These are phyloP conservation scores for Talaromyces rugulosus DNA, from an alignment of 2,329 filamentous ascomycete species.

Conservation along the genomic window DNA sequence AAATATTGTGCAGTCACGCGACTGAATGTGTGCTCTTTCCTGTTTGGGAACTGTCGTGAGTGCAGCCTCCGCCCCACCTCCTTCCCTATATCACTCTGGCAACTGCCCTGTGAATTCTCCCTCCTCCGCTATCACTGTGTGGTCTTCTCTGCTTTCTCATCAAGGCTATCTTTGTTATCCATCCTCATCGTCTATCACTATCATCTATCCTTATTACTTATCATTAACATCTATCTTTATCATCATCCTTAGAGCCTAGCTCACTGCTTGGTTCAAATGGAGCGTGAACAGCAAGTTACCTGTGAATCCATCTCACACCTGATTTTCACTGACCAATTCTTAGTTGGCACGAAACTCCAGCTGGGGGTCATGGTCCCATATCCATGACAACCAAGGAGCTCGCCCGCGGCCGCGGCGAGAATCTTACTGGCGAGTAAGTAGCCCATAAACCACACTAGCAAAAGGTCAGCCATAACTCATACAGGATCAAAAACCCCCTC, in stretches of 20 bases:
- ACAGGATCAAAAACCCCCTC: slow-evolving; percentile 25
- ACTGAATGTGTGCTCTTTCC: background rate
- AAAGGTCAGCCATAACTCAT: background rate
- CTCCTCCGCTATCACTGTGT: background rate
- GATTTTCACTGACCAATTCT: background rate
- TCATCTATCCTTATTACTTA: background rate
- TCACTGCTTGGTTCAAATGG: background rate
- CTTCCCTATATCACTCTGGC: background rate
- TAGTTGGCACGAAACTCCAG: background rate
- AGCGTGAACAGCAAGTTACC: background rate
- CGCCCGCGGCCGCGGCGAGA: slow-evolving; percentile 12
- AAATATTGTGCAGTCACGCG: background rate
- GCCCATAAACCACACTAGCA: background rate
- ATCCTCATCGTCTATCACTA: background rate
- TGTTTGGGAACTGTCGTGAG: background rate
- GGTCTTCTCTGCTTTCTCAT: background rate
- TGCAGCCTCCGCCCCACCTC: background rate
- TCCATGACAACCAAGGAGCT: background rate
- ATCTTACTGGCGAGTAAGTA: slow-evolving; percentile 31
- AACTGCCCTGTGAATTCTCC: background rate
- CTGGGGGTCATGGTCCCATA: background rate
- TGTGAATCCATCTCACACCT: background rate
- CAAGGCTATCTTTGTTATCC: background rate
- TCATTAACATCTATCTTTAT: background rate
- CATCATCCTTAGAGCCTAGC: background rate